phyloP scores from a whole-genome alignment of 257 asterid genomes.

The Solanum rostratum region DNA sequence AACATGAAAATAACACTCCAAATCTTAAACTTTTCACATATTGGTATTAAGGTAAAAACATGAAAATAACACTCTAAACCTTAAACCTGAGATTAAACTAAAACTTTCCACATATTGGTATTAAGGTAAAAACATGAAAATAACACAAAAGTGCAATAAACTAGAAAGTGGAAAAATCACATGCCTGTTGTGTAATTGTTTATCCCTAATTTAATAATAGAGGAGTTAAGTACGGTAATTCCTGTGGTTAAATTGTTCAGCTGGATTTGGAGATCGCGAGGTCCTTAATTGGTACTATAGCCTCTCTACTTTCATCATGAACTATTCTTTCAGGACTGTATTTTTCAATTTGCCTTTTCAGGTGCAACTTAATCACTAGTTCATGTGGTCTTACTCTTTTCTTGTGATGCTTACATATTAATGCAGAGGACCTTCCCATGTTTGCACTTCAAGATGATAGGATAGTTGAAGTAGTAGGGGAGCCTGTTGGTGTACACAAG shows the following conservation, averaged over 20 bases:
- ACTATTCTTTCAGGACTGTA: background rate
- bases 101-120: background rate
- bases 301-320: background rate
- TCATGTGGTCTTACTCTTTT: background rate
- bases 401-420: background rate
- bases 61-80: background rate
- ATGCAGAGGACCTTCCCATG: slow-evolving; percentile 73
- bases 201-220: background rate
- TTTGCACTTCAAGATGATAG: slow-evolving; percentile 88
- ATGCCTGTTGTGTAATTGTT: background rate
- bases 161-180: background rate
- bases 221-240: background rate
- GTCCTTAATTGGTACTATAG: background rate
- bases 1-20: background rate
- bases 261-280: background rate
- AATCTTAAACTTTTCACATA: background rate
- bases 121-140: background rate
- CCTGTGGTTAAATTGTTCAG: background rate
- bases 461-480: slow-evolving; percentile 83
- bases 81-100: background rate
- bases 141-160: background rate
- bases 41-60: background rate
- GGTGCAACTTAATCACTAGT: background rate
- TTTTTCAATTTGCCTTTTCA: background rate
- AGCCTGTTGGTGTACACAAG: slow-evolving; percentile 61